Evolutionary conservation across 2,329 filamentous ascomycete genomes (phyloP), one percentile per base, ranked within the genome.

Genomic region (Xylariomycetidae sp.): DNA sequence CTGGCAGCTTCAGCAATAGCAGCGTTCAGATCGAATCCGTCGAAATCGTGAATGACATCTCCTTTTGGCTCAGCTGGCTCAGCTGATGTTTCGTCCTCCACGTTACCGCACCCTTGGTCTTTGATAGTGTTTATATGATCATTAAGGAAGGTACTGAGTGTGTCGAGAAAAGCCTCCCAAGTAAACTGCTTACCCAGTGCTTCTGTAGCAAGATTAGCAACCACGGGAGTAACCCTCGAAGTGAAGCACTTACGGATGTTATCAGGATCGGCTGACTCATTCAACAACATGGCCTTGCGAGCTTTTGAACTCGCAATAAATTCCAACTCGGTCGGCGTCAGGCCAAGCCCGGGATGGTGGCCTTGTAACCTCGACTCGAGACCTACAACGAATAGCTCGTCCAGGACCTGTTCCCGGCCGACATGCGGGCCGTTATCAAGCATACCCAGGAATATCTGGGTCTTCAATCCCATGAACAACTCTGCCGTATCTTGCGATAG

Each of bases 131-230:
- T 44, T 22, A 57, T 57, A 22, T 56, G 49, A 9, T 57, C 53
- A 31, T 57, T 55, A 25, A 58, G 44, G 30, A 50, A 57, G 1
- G 48, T 53, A 38, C 52, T 58, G 3, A 58, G 38, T 19, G 31
- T 49, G 22, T 58, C 54, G 5, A 58, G 46, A 31, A 55, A 58
- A 7, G 54, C 49, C 32, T 57, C 55, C 19, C 56, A 58, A 4
- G 51, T 55, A 37, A 56, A 57, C 38, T 56, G 46, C 31, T 51
- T 54, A 32, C 50, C 49, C 15, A 53, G 41, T 17, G 43, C 35
- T 14, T 49, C 53, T 53, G 16, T 4, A 15, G 8, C 9, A 22
- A 13, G 25, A 35, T 54, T 31, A 53, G 35, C 31, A 31, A 30
- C 12, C 16, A 31, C 16, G n/a, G 22, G 16, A 19, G 23, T 6